These are phyloP conservation scores for Heliosperma pusillum DNA, from an alignment of 148 eudicot species.

Conservation along the genomic window DNA sequence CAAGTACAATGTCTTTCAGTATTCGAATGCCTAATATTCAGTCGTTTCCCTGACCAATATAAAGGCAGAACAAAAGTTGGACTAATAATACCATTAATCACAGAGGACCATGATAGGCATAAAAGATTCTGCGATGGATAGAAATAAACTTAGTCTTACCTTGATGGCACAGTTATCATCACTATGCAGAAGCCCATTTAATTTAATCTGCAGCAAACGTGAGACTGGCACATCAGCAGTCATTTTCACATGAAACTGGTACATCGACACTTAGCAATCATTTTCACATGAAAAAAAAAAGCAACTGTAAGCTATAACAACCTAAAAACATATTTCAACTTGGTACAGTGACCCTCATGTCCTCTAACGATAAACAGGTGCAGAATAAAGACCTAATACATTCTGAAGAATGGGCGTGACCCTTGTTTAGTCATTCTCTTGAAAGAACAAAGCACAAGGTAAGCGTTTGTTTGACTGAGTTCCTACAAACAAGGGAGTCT, in stretches of 20 bases:
- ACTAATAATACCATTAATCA: not conserved
- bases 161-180: constrained; percentile 91
- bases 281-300: not conserved
- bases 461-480: no score
- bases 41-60: not conserved
- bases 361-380: not conserved
- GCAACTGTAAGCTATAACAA: not conserved
- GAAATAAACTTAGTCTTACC: constrained; percentile 36
- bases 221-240: constrained; percentile 5
- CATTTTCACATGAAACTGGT: not conserved
- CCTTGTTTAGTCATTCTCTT: not conserved
- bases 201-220: constrained; percentile 55
- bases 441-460: not conserved
- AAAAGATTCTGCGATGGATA: not conserved
- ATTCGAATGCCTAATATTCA: not conserved
- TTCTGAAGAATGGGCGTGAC: no score
- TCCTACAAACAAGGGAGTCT: no score
- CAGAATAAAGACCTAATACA: not conserved
- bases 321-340: constrained; percentile 4
- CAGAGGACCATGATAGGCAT: not conserved
- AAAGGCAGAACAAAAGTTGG: not conserved
- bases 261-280: not conserved
- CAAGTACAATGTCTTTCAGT: not conserved
- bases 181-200: constrained; percentile 85
- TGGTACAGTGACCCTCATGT: not conserved